Conservation (phyloP, 495 filamentous ascomycete genomes). For the Penicillium canariense region DNA sequence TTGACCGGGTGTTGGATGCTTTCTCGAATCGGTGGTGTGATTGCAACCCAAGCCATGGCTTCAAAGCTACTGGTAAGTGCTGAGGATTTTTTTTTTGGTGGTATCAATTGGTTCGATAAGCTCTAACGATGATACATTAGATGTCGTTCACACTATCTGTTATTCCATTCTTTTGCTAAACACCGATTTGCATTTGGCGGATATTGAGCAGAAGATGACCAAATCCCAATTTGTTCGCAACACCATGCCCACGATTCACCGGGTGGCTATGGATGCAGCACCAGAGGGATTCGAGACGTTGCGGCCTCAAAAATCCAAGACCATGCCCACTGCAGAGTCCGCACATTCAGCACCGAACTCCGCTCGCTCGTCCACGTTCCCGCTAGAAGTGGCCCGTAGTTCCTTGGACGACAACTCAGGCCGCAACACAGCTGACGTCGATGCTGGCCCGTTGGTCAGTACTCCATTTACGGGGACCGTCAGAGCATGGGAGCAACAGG, state of each 20-base stretch:
- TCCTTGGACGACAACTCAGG: conserved; percentile 29
- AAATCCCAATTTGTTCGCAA: conserved; percentile 92
- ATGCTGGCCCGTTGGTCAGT: conserved; percentile 67
- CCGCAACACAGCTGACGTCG: conserved; percentile 30
- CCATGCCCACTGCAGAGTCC: conserved; percentile 9
- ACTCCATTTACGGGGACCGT: conserved; percentile 72
- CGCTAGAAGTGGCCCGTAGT: conserved; percentile 16
- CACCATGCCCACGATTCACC: conserved; percentile 84
- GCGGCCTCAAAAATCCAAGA: conserved; percentile 38
- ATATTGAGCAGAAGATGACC: conserved; percentile 96
- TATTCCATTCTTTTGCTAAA: conserved; percentile 95
- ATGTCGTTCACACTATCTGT: conserved; percentile 95
- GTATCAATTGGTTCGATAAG: not conserved
- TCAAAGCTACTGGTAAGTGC: conserved; percentile 76
- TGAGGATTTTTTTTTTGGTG: not conserved
- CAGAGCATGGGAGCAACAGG: conserved; percentile 82
- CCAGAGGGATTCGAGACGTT: conserved; percentile 64
- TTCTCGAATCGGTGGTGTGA: conserved; percentile 89
- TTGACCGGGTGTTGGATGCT: conserved; percentile 87
- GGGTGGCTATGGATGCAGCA: conserved; percentile 66
- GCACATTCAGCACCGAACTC: conserved; percentile 14
- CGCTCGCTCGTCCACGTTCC: conserved; percentile 25
- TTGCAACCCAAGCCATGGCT: conserved; percentile 92
- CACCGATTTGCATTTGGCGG: conserved; percentile 91
- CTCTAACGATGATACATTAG: conserved; percentile 40